These are phyloP conservation scores for Casuarina glauca DNA, from an alignment of 306 rosid species.

Conservation along the genomic window DNA sequence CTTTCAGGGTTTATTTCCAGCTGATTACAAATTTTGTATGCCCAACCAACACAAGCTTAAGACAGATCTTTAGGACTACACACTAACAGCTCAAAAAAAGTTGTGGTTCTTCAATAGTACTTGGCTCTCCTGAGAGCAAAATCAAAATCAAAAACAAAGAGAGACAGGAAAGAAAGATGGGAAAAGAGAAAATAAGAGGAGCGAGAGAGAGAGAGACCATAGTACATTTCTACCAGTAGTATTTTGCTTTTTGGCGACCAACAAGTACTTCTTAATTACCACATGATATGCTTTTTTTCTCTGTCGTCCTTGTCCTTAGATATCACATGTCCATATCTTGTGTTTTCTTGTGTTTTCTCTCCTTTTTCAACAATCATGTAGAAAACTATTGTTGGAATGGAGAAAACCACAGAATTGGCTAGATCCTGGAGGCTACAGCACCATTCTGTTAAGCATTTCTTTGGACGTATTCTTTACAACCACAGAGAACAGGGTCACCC, in stretches of 20 bases:
- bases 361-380: background rate
- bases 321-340: background rate
- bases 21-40: background rate
- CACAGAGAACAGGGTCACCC: too few species aligned
- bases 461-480: too few species aligned
- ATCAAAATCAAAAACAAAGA: background rate
- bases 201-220: background rate
- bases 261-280: background rate
- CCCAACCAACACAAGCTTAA: background rate
- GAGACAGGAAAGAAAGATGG: background rate
- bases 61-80: background rate
- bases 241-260: background rate
- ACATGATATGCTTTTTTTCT: background rate
- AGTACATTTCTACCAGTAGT: background rate
- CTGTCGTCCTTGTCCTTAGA: background rate
- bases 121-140: background rate
- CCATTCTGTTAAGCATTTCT: background rate
- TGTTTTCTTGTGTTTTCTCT: background rate
- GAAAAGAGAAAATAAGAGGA: background rate
- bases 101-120: background rate
- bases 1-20: background rate
- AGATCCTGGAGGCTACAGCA: background rate
- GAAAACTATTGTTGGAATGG: background rate
- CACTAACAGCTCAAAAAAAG: background rate
- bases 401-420: background rate